phyloP scores from a whole-genome alignment of 441 rosid genomes.

The Adansonia gregorii region DNA sequence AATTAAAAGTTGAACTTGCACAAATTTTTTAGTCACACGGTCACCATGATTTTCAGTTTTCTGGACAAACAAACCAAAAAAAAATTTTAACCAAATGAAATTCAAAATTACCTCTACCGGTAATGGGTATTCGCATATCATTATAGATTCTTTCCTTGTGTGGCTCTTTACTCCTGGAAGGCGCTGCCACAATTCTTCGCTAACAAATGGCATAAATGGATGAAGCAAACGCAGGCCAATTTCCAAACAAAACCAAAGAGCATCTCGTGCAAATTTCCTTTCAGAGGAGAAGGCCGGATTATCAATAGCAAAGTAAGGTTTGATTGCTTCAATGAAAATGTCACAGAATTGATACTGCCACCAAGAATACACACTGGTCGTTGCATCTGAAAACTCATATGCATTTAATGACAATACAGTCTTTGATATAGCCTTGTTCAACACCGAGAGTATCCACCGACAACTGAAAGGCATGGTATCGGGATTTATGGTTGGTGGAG shows the following conservation, averaged over 20 bases:
- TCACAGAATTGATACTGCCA: slow-evolving; percentile 97
- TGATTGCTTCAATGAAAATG: slow-evolving; percentile 78
- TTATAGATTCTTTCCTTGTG: slow-evolving; percentile 66
- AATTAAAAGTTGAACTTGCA: slow-evolving; percentile 21
- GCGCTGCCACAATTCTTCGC: slow-evolving; percentile 96
- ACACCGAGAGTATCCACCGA: slow-evolving; percentile 87
- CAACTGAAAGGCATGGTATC: slow-evolving; percentile 77
- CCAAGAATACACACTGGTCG: slow-evolving; percentile 80
- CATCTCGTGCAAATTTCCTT: slow-evolving; percentile 64
- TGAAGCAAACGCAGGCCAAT: slow-evolving; percentile 90
- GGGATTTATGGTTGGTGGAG: slow-evolving; percentile 46
- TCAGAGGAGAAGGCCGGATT: slow-evolving; percentile 58
- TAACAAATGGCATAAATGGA: slow-evolving; percentile 95
- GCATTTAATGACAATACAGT: slow-evolving; percentile 63
- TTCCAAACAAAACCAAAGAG: slow-evolving; percentile 86
- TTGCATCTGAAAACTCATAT: slow-evolving; percentile 79
- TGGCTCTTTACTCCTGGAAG: slow-evolving; percentile 58
- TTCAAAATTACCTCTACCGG: slow-evolving; percentile 52
- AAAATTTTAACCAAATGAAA: neutral
- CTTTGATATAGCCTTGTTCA: slow-evolving; percentile 70
- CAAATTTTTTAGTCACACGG: neutral
- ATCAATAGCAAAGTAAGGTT: slow-evolving; percentile 78
- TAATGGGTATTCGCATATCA: slow-evolving; percentile 77
- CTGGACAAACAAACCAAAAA: slow-evolving; percentile 2
- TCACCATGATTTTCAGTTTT: neutral